phyloP scores from a whole-genome alignment of 2,329 filamentous ascomycete genomes.

The Lecanosticta acicola region DNA sequence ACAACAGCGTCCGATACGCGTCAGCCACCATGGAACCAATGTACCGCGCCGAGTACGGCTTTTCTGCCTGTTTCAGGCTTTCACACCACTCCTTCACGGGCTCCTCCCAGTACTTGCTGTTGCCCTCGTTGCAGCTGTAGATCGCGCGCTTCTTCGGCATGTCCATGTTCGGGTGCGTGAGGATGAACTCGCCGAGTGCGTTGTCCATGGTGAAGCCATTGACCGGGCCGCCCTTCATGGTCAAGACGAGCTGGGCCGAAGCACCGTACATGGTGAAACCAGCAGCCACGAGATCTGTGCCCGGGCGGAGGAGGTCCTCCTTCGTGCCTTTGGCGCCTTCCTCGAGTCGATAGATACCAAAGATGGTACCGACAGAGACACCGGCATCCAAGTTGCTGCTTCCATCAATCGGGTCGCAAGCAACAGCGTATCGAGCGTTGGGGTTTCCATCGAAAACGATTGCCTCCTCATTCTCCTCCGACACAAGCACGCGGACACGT shows the following conservation, averaged over 20 bases:
- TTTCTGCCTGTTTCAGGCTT: constrained; percentile 73
- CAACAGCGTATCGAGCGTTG: constrained; percentile 79
- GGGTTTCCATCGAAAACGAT: constrained; percentile 77
- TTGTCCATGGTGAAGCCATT: constrained; percentile 98
- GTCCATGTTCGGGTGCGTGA: constrained; percentile 91
- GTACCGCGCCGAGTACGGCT: constrained; percentile 86
- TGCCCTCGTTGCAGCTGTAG: constrained; percentile 98
- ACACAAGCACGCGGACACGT: constrained; percentile 87
- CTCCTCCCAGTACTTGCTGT: constrained; percentile 93
- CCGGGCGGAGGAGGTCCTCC: constrained; percentile 83
- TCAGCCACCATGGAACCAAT: constrained; percentile 99
- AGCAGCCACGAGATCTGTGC: constrained; percentile 83
- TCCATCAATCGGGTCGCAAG: constrained; percentile 96
- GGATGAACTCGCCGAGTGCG: constrained; percentile 95
- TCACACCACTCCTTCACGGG: constrained; percentile 83
- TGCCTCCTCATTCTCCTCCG: constrained; percentile 90
- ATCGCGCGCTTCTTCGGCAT: constrained; percentile 76
- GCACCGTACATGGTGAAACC: constrained; percentile 99
- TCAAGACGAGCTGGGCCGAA: constrained; percentile 91
- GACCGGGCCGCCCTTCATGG: constrained; percentile 85
- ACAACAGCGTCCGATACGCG: constrained; percentile 89
- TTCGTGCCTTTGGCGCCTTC: constrained; percentile 68
- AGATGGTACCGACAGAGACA: constrained; percentile 96
- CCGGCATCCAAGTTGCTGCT: constrained; percentile 96
- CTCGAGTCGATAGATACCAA: constrained; percentile 83